Evolutionary conservation across 208 protist genomes (phyloP), one percentile per base, ranked within the genome.

Genomic region (Trypanosoma rangeli): DNA sequence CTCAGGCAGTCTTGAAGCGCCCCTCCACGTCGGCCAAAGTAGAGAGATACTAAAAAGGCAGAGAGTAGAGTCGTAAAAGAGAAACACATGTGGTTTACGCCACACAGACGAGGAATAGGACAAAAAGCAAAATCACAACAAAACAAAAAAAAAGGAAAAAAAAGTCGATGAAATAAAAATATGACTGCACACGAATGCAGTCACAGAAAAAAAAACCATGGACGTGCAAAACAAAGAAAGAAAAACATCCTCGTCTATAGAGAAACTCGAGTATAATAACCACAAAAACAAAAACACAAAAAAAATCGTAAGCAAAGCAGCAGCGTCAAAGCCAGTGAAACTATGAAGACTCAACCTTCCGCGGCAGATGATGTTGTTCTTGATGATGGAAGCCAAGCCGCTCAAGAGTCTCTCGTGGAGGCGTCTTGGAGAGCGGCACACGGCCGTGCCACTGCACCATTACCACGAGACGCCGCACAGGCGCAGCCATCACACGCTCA

Each of bases 401-500:
- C 42, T 70, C 28, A 15, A 70, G 39, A 9, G 42, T 42, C 4
- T 37, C 54, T 3, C 22, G 35, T 48, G 55, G 37, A 20, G 55
- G 65, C 39, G 39, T n/a, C 42, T 46, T 58, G 24, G 53, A 35
- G 37, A 60, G 64, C 22, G 64, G 37, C 28, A 20, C 22, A 18
- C 29, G 50, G 9, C 70, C 70, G 37, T 66, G 62, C 64, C 64
- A 77, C 37, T 67, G 39, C 37, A 57, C 31, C 39, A 59, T 28
- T 13, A 59, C 72, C 29, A 76, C 18, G 10, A 78, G 24, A 35
- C 64, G 68, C 5, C 71, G 55, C 33, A 79, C 33, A 18, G 64
- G 62, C 24, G 58, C 61, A 1, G 29, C 46, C n/a, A 31, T 50
- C 24, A 55, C 46, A 26, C 57, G 53, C 60, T 82, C 71, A 28